These are phyloP conservation scores for Linderina pennispora DNA, from an alignment of 192 early-diverging fungal species.

Conservation along the genomic window DNA sequence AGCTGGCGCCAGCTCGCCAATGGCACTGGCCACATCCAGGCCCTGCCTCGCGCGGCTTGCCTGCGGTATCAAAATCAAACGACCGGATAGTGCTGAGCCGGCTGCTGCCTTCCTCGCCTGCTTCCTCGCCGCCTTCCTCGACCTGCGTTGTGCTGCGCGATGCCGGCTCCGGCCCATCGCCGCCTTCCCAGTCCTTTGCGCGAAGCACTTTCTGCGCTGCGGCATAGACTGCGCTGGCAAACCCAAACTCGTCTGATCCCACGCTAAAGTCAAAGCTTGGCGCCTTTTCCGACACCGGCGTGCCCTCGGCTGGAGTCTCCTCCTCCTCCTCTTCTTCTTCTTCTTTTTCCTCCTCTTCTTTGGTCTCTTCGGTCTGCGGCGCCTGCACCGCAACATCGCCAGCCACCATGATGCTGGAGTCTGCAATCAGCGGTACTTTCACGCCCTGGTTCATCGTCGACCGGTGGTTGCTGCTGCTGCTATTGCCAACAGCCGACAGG, in stretches of 20 bases:
- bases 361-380: no score
- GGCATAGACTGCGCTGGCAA: slow-evolving; percentile 33
- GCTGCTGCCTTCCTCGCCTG: no score
- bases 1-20: slow-evolving; percentile 26
- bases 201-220: slow-evolving; percentile 39
- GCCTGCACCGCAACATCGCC: not conserved
- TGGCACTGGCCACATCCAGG: slow-evolving; percentile 21
- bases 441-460: not conserved
- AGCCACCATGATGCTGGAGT: not conserved
- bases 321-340: not conserved
- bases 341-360: no score
- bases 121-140: no score
- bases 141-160: no score
- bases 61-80: not conserved
- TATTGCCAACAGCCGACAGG: not conserved
- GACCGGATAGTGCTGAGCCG: no score
- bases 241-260: slow-evolving; percentile 18
- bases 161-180: no score
- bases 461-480: not conserved
- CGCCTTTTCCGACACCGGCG: not conserved
- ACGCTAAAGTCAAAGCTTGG: not conserved
- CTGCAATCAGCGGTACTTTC: not conserved
- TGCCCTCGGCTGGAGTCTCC: not conserved
- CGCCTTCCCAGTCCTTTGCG: slow-evolving; percentile 44
- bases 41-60: slow-evolving; percentile 3